Evolutionary conservation across 768 basidiomycete genomes (phyloP), one percentile per base, ranked within the genome.

Genomic region (Amanita pseudoporphyria): DNA sequence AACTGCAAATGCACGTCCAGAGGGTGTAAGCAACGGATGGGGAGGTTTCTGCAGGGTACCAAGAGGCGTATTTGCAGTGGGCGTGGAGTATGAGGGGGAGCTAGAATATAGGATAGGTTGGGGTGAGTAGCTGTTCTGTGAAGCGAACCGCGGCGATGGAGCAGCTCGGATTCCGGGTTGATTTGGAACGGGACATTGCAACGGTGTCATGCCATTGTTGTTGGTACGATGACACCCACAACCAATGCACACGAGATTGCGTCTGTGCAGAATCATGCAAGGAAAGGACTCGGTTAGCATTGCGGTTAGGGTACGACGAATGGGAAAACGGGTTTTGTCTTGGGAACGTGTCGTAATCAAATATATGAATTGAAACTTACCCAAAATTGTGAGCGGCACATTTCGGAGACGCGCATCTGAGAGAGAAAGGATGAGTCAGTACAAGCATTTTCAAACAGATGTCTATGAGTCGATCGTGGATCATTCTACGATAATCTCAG

Each of bases 301-400:
- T 53, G 53, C 28, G 6, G 37, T 6, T 10, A 28, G 26, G 9
- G 9, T 28, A 28, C 18, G 22, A 49, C 5, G n/a, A 22, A 38
- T 10, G 24, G 10, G 24, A 18, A 28, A 13, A 16, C 6, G 10
- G 39, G 24, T 52, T 56, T 31, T 31, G 42, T 26, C 39, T 47
- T 28, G 47, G 43, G 47, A 45, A 43, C 26, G 43, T 42, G 45
- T 52, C 22, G 50, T 56, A 47, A 51, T 33, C 45, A 30, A 39
- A 28, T 32, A 22, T 43, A 55, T 43, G 52, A 54, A 37, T 49
- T 19, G 48, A 52, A 49, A 77, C 83, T 71, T 63, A 87, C 86
- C 83, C 83, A 71, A 89, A 90, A 68, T 90, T 90, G 63, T 88
- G 85, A 12, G 84, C 86, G 57, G 78, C 82, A 62, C 87, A 90